Evolutionary conservation across 2,329 filamentous ascomycete species (phyloP).

Genomic region (Clonostachys rhizophaga): DNA sequence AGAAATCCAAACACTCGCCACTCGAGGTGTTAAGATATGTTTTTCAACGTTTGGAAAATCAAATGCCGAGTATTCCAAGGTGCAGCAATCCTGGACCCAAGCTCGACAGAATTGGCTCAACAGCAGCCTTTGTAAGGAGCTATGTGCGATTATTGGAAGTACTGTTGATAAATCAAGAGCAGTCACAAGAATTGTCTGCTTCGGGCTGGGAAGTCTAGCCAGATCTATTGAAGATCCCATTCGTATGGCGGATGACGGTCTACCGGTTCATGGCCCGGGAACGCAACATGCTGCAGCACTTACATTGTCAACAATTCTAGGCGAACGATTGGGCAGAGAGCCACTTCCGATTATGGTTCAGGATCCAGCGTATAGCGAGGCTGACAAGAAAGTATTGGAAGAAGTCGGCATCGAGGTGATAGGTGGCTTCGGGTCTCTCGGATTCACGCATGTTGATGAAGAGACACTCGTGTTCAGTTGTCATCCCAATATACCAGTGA

Average conservation of each 20-base stretch:
- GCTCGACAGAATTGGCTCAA: too few relatives aligned
- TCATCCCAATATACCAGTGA: constrained; percentile 5
- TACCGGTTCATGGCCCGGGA: neutral
- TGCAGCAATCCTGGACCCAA: too few relatives aligned
- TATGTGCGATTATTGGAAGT: too few relatives aligned
- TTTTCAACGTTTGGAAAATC: too few relatives aligned
- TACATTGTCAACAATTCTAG: neutral
- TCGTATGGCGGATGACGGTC: neutral
- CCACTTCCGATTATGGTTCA: neutral
- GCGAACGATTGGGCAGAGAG: neutral
- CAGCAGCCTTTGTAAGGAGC: too few relatives aligned
- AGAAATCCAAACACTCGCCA: too few relatives aligned
- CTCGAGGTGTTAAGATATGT: too few relatives aligned
- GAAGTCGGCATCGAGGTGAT: constrained; percentile 5
- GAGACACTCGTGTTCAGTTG: constrained; percentile 6
- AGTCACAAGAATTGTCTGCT: neutral
- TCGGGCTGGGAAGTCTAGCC: neutral
- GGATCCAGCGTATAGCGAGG: neutral
- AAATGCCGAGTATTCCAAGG: too few relatives aligned
- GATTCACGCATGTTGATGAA: constrained; percentile 9
- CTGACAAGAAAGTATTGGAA: neutral
- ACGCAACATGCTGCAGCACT: neutral
- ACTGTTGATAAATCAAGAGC: neutral
- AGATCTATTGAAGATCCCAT: neutral
- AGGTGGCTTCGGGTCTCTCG: constrained; percentile 3